phyloP scores from a whole-genome alignment of 2,329 filamentous ascomycete species.

The Endothia cerciana region DNA sequence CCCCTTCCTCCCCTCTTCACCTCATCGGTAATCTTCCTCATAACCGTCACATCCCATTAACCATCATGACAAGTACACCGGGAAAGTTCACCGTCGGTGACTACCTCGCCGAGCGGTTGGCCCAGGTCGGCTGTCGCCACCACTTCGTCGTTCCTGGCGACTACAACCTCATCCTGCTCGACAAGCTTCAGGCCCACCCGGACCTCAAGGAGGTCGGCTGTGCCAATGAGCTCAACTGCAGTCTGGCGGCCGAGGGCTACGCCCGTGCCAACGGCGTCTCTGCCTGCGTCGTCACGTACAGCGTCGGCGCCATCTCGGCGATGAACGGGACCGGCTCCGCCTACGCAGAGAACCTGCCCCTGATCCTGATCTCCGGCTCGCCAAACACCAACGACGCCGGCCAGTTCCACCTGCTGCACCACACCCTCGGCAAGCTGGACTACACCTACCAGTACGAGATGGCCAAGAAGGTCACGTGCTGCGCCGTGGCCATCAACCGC shows the following conservation, averaged over 20 bases:
- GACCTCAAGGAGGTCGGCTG: conserved; percentile 36
- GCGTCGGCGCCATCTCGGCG: conserved; percentile 35
- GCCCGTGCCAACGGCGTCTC: conserved; percentile 37
- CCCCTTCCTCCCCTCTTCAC: neutral
- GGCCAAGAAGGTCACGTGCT: conserved; percentile 39
- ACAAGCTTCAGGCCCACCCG: conserved; percentile 35
- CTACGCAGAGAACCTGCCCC: conserved; percentile 37
- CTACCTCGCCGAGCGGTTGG: conserved; percentile 36
- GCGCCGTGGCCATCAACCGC: conserved; percentile 35
- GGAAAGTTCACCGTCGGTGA: conserved; percentile 35
- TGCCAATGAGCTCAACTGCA: conserved; percentile 39
- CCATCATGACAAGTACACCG: conserved; percentile 24
- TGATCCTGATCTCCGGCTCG: conserved; percentile 35
- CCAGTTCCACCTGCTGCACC: conserved; percentile 36
- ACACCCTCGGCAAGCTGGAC: conserved; percentile 36
- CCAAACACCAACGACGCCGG: conserved; percentile 36
- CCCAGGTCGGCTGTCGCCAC: conserved; percentile 34
- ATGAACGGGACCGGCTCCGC: conserved; percentile 36
- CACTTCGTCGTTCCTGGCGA: conserved; percentile 38
- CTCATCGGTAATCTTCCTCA: neutral
- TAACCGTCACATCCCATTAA: conserved; percentile 7
- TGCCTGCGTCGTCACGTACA: conserved; percentile 36
- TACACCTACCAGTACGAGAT: conserved; percentile 39
- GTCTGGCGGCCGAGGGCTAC: conserved; percentile 37
- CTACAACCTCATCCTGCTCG: conserved; percentile 39